Evolutionary conservation across 805 yeast species (phyloP), one percentile per base, ranked within the genome.

Genomic region (Groenewaldozyma salmanticensis): DNA sequence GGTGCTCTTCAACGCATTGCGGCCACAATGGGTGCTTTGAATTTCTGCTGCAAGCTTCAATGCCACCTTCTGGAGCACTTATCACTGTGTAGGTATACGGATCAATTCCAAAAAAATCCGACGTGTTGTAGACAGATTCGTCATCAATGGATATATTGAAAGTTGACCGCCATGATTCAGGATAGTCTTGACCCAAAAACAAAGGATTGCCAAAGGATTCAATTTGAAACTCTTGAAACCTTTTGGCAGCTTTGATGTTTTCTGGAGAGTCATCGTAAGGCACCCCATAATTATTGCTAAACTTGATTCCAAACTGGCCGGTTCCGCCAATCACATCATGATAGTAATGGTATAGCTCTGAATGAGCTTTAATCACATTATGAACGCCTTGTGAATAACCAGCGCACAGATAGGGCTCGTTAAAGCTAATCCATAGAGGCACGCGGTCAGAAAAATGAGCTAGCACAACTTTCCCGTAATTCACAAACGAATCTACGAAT

Each of bases 391-490:
- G 31, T 27, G 31, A 16, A n/a, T 16, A 44, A 36, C 21, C 38
- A 47, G 37, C 38, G 33, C 42, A 32, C 3, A 49, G 37, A 18
- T 47, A 41, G 16, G 64, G 65, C 40, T 60, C 64, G 39, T 60
- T 60, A 37, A 56, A 49, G 2, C 58, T 55, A 38, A 60, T 40
- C 57, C 58, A 60, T 13, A 48, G 27, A 13, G 55, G 53, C 13
- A 59, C 64, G 38, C 57, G 50, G 32, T 54, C 59, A 11, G 57
- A 58, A 38, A 48, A 53, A 40, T 53, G 58, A 27, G 56, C 46
- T 38, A 59, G 50, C 13, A 58, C 52, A 16, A 53, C 53, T 21
- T 54, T 52, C 35, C 61, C 63, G 42, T 59, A 60, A 40, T 54
- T 50, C 29, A 52, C 57, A 44, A 57, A 60, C 22, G 57, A 59